A percentile compares a stretch with the other conserved stretches of the same genome.
phyloP scores from a whole-genome alignment of 1,284 basidiomycete species.

The Ceratobasidium sp. region DNA sequence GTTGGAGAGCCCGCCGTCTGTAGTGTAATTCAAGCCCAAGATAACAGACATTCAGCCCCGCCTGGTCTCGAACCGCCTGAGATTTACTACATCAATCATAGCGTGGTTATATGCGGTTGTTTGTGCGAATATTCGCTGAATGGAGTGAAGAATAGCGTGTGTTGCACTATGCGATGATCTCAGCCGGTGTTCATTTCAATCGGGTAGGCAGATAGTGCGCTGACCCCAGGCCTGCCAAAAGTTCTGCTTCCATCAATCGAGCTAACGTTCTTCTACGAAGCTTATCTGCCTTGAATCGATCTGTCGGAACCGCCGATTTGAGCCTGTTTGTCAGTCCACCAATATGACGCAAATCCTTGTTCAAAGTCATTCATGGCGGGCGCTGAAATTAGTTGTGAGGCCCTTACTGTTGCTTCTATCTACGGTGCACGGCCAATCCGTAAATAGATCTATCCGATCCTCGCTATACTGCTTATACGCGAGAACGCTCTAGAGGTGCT shows the following conservation, averaged over 20 bases:
- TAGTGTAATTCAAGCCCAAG: background rate
- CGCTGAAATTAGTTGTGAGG: background rate
- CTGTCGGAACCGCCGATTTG: conserved; percentile 21
- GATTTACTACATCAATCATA: background rate
- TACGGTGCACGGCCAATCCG: too few relatives aligned
- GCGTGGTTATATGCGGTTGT: background rate
- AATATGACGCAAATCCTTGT: background rate
- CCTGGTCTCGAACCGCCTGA: background rate
- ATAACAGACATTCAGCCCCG: background rate
- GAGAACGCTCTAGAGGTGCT: background rate
- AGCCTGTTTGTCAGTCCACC: background rate
- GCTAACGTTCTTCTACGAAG: conserved; percentile 11
- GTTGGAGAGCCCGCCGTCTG: background rate
- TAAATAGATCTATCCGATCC: too few relatives aligned
- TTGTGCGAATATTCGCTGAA: too few relatives aligned
- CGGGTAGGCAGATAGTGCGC: background rate
- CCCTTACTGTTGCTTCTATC: background rate
- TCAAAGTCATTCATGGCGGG: background rate
- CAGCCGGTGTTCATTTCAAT: background rate
- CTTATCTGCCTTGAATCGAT: conserved; percentile 6
- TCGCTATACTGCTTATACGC: background rate
- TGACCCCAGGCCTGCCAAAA: background rate
- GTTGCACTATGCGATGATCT: background rate
- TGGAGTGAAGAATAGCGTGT: too few relatives aligned
- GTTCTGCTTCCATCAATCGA: conserved; percentile 26